Conservation (phyloP, 2,329 filamentous ascomycete species). For the Botrytis byssoidea region DNA sequence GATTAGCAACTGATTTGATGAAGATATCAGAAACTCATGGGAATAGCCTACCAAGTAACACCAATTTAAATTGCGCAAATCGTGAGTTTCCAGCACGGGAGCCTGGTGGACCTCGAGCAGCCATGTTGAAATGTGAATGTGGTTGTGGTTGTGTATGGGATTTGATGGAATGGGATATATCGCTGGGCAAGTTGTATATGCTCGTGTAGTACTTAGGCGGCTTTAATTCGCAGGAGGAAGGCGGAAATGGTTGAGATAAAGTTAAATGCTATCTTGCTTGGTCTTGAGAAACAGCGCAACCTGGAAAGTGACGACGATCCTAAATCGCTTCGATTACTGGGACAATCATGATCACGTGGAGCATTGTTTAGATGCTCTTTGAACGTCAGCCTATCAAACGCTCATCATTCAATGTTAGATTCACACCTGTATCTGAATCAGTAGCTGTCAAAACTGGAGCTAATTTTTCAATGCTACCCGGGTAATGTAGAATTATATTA, state of each 20-base stretch:
- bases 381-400: not conserved
- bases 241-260: slow-evolving; percentile 4
- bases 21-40: not conserved
- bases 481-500: not conserved
- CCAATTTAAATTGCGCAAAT: slow-evolving; percentile 99
- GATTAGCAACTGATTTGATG: slow-evolving; percentile 41
- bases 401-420: not conserved
- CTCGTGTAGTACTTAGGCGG: not conserved
- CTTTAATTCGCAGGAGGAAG: not conserved
- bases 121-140: slow-evolving; percentile 58
- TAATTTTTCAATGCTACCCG: not conserved
- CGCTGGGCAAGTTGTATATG: not conserved
- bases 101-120: slow-evolving; percentile 70
- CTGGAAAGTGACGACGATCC: slow-evolving; percentile 22
- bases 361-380: slow-evolving; percentile 1
- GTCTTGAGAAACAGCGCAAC: slow-evolving; percentile 15
- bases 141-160: slow-evolving; percentile 18
- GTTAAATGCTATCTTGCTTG: slow-evolving; percentile 20
- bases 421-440: not conserved
- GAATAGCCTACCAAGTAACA: slow-evolving; percentile 75
- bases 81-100: slow-evolving; percentile 69
- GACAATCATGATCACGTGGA: slow-evolving; percentile 19
- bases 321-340: slow-evolving; percentile 12
- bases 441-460: not conserved
- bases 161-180: slow-evolving; percentile 14